Conservation (phyloP, 2,329 filamentous ascomycete genomes). For the Aspergillus flavus region DNA sequence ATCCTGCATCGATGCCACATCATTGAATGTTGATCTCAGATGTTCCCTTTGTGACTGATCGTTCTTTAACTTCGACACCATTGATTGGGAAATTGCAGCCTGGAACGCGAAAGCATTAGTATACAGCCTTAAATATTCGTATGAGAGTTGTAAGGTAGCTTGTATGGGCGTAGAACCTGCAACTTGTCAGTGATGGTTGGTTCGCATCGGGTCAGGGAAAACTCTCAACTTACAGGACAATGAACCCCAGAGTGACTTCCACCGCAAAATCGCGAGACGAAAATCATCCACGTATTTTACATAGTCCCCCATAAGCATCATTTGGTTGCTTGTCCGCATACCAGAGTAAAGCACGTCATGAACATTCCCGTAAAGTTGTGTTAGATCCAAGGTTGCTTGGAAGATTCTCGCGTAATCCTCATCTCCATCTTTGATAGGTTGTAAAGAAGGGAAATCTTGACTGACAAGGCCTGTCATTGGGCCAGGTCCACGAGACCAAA, state of each 20-base stretch:
- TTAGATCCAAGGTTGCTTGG: conserved; percentile 71
- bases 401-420: conserved; percentile 71
- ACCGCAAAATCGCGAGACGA: conserved; percentile 66
- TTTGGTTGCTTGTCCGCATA: conserved; percentile 68
- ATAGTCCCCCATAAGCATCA: conserved; percentile 71
- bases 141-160: conserved; percentile 68
- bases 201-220: not conserved
- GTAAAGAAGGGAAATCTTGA: conserved; percentile 68
- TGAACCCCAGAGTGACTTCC: conserved; percentile 71
- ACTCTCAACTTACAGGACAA: conserved; percentile 56
- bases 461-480: conserved; percentile 66
- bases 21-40: conserved; percentile 50
- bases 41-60: conserved; percentile 42
- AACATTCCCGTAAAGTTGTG: conserved; percentile 72
- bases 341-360: conserved; percentile 75
- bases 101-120: conserved; percentile 77
- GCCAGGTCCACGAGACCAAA: conserved; percentile 73
- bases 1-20: conserved; percentile 63
- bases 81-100: conserved; percentile 62
- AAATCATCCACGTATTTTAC: conserved; percentile 78
- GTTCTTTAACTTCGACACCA: conserved; percentile 42
- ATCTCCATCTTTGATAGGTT: conserved; percentile 59
- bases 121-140: conserved; percentile 72
- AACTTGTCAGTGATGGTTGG: conserved; percentile 17
- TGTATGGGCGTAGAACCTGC: conserved; percentile 66